These are phyloP conservation scores for Suillus placidus DNA, from an alignment of 768 basidiomycete genomes.

Conservation along the genomic window DNA sequence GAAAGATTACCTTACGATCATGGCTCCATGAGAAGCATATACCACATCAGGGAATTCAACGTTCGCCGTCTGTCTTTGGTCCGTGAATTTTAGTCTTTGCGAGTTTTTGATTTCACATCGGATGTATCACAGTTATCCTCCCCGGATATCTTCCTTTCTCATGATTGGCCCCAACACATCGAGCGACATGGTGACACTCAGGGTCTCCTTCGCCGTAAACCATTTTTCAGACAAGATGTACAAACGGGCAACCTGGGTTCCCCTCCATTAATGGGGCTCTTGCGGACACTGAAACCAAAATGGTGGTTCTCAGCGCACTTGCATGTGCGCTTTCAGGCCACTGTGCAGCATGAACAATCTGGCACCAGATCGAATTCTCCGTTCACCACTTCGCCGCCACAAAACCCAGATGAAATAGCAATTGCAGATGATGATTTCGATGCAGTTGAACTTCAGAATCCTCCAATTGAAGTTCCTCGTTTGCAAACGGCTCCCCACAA, in stretches of 20 bases:
- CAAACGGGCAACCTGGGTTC: conserved; percentile 73
- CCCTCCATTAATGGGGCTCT: conserved; percentile 79
- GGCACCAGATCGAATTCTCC: conserved; percentile 14
- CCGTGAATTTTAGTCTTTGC: conserved; percentile 22
- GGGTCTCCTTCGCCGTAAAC: conserved; percentile 71
- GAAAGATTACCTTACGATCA: conserved; percentile 84
- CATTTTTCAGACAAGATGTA: conserved; percentile 76
- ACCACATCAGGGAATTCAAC: conserved; percentile 88
- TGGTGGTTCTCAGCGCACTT: conserved; percentile 97
- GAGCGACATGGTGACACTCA: conserved; percentile 76
- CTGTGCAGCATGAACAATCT: conserved; percentile 45
- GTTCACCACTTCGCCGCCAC: neutral
- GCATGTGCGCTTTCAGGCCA: conserved; percentile 84
- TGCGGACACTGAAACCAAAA: conserved; percentile 69
- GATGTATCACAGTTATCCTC: conserved; percentile 49
- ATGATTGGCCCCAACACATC: conserved; percentile 94
- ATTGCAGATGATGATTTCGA: conserved; percentile 40
- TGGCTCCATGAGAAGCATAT: conserved; percentile 75
- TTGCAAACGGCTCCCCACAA: conserved; percentile 42
- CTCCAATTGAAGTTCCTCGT: conserved; percentile 10
- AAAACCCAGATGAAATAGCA: conserved; percentile 44
- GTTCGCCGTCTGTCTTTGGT: conserved; percentile 78
- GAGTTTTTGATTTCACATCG: neutral
- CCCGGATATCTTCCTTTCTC: conserved; percentile 84
- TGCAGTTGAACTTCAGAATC: conserved; percentile 10